Evolutionary conservation across 192 early-diverging fungal species (phyloP), one percentile per base, ranked within the genome.

Genomic region (Cetraspora pellucida): DNA sequence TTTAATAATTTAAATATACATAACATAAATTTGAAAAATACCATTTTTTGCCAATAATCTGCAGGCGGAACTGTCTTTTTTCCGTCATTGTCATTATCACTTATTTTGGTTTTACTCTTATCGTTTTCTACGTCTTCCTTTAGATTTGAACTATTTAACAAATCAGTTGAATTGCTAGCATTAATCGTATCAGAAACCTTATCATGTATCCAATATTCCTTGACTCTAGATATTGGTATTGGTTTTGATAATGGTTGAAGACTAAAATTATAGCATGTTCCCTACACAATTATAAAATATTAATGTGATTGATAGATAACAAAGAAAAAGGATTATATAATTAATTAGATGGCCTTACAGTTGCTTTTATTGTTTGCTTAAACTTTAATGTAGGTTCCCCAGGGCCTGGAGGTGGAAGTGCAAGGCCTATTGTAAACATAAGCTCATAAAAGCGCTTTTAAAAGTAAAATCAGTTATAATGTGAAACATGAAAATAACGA

Each of bases 21-120:
- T 10, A 10, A 49, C 13, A 49, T 49, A 49, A 49, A 49, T 68
- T 11, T 47, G 13, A 17, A 1, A 68, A 7, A 59, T 44, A 73
- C 72, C 54, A 45, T 54, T 30, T 71, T 71, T 54, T 67, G 31
- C 65, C 65, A 67, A 47, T 67, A 67, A 21, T 67, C 65, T 47
- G n/a, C n/a, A n/a, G n/a, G n/a, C n/a, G n/a, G n/a, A n/a, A n/a
- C n/a, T n/a, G n/a, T n/a, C n/a, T n/a, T n/a, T n/a, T n/a, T n/a
- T n/a, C n/a, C n/a, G n/a, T n/a, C n/a, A n/a, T n/a, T n/a, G n/a
- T n/a, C n/a, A n/a, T n/a, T n/a, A n/a, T n/a, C n/a, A n/a, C 44
- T 58, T 60, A 30, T 7, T 17, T 19, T 52, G 11, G n/a, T 47
- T 13, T 28, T 45, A 6, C 7, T 23, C 10, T 10, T 27, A n/a